A percentile compares a stretch with the other conserved stretches of the same genome.
These are phyloP conservation scores for Colletotrichum sojae DNA, from an alignment of 2,329 filamentous ascomycete species.

Conservation along the genomic window DNA sequence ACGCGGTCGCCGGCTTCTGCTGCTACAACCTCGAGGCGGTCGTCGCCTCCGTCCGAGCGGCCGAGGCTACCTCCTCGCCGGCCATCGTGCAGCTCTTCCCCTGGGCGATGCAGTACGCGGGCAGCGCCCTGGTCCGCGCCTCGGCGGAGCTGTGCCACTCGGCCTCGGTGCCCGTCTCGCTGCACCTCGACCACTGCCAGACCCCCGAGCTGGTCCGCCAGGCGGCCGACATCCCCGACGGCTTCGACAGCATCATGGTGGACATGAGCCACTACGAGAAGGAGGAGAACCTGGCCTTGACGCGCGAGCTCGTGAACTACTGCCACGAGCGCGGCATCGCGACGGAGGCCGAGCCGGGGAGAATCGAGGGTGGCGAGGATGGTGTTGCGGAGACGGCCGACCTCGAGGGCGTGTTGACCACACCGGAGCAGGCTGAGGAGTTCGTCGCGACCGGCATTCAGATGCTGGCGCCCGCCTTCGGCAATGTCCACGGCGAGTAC, in stretches of 20 bases:
- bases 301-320: slow-evolving; percentile 71
- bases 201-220: slow-evolving; percentile 70
- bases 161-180: slow-evolving; percentile 70
- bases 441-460: slow-evolving; percentile 82
- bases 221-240: slow-evolving; percentile 65
- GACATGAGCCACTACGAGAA: slow-evolving; percentile 83
- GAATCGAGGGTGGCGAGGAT: slow-evolving; percentile 76
- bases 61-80: slow-evolving; percentile 75
- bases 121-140: slow-evolving; percentile 65
- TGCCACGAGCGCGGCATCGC: slow-evolving; percentile 75
- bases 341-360: slow-evolving; percentile 78
- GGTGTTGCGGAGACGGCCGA: slow-evolving; percentile 73
- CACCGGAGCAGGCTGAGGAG: slow-evolving; percentile 76
- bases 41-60: slow-evolving; percentile 75
- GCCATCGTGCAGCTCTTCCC: slow-evolving; percentile 81
- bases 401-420: slow-evolving; percentile 70
- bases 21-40: slow-evolving; percentile 78
- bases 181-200: slow-evolving; percentile 77
- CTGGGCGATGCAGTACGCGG: slow-evolving; percentile 77
- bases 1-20: slow-evolving; percentile 68
- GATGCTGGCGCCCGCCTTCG: slow-evolving; percentile 81
- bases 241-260: slow-evolving; percentile 82
- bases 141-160: slow-evolving; percentile 69
- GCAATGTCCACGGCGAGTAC: slow-evolving; percentile 83
- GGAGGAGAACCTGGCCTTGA: slow-evolving; percentile 76